Evolutionary conservation across 441 rosid genomes (phyloP).

Genomic region (Viola pubescens): DNA sequence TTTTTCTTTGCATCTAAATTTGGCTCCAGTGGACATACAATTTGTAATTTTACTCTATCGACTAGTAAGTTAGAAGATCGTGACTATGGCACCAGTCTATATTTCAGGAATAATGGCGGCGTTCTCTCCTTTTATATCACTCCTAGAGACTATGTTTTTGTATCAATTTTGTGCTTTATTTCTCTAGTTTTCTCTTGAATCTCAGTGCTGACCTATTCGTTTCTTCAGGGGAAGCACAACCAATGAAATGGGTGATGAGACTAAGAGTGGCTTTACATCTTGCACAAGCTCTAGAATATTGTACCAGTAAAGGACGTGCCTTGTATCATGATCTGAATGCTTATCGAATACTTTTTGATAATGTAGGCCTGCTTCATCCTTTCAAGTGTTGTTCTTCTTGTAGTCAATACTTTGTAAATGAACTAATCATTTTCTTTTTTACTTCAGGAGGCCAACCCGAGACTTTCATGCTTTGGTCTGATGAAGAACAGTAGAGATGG

Average conservation of each 20-base stretch:
- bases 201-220: slow-evolving; percentile 3
- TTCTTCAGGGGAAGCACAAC: slow-evolving; percentile 81
- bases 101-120: not conserved
- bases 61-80: too few relatives aligned
- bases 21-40: too few relatives aligned
- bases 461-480: slow-evolving; percentile 90
- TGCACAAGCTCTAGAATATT: slow-evolving; percentile 89
- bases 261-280: slow-evolving; percentile 81
- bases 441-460: slow-evolving; percentile 78
- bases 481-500: slow-evolving; percentile 97
- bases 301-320: slow-evolving; percentile 70
- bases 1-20: too few relatives aligned
- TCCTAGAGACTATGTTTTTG: too few relatives aligned
- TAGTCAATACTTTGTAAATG: not conserved
- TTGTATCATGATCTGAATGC: slow-evolving; percentile 92
- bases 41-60: too few relatives aligned
- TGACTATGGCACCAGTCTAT: too few relatives aligned
- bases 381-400: not conserved
- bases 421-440: not conserved
- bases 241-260: slow-evolving; percentile 92
- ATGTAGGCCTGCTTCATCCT: slow-evolving; percentile 35
- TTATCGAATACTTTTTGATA: slow-evolving; percentile 86
- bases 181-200: not conserved
- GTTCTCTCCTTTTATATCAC: not conserved
- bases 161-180: not conserved